These are phyloP conservation scores for Coemansia sp. DNA, from an alignment of 371 early-diverging fungal genomes.

Conservation along the genomic window DNA sequence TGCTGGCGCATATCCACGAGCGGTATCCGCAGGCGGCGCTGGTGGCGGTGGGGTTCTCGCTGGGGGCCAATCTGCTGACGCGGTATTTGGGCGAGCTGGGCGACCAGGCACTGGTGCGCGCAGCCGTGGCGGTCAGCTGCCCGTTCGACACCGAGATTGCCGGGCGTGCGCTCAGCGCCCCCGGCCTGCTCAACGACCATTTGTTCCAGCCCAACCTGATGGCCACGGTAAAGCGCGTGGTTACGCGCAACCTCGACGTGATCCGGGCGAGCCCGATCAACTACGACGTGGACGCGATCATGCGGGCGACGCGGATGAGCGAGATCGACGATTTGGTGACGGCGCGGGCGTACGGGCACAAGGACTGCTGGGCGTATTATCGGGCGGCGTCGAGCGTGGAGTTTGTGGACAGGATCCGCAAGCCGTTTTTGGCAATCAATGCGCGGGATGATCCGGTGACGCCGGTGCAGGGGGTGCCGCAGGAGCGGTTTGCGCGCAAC, in stretches of 20 bases:
- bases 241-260: conserved; percentile 59
- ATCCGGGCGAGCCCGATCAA: conserved; percentile 52
- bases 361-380: conserved; percentile 84
- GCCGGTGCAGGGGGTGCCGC: conserved; percentile 66
- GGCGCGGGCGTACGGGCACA: conserved; percentile 65
- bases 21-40: conserved; percentile 65
- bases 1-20: conserved; percentile 55
- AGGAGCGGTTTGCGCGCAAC: conserved; percentile 67
- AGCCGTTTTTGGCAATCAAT: conserved; percentile 78
- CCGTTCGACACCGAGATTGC: conserved; percentile 63
- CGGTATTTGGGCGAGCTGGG: conserved; percentile 91
- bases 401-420: conserved; percentile 65
- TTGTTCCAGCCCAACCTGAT: conserved; percentile 75
- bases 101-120: conserved; percentile 70
- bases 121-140: conserved; percentile 76
- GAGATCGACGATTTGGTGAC: conserved; percentile 80
- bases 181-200: conserved; percentile 57
- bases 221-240: conserved; percentile 62
- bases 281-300: conserved; percentile 59
- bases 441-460: conserved; percentile 93
- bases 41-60: conserved; percentile 79
- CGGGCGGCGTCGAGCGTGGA: conserved; percentile 69
- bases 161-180: conserved; percentile 32
- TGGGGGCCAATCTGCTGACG: conserved; percentile 87
- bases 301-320: conserved; percentile 55